These are phyloP conservation scores for Thinopyrum elongatum DNA, from an alignment of 176 grass and related monocot genomes.

Conservation along the genomic window DNA sequence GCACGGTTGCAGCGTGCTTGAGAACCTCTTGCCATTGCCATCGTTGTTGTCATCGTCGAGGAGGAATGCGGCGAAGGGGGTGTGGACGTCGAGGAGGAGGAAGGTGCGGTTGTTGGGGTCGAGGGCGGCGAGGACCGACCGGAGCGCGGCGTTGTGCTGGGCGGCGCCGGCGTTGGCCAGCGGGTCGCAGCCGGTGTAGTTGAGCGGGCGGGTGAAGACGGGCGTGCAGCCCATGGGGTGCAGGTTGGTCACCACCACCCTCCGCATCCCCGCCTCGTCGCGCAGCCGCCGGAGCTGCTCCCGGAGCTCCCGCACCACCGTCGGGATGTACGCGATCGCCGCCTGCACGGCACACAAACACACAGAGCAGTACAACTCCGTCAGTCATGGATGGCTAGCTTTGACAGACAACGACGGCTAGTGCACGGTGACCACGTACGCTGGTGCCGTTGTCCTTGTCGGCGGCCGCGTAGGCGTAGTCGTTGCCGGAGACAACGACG, in stretches of 20 bases:
- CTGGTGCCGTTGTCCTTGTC: constrained; percentile 41
- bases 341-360: constrained; percentile 34
- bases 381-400: too few relatives aligned
- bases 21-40: not conserved
- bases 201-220: constrained; percentile 38
- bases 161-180: constrained; percentile 42
- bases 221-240: constrained; percentile 81
- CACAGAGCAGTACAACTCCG: too few relatives aligned
- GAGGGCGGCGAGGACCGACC: constrained; percentile 30
- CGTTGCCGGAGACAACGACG: constrained; percentile 78
- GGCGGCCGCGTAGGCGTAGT: constrained; percentile 48
- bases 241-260: constrained; percentile 72
- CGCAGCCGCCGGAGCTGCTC: constrained; percentile 54
- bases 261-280: constrained; percentile 46
- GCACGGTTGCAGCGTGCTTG: constrained; percentile 48
- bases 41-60: not conserved
- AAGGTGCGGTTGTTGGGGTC: constrained; percentile 41
- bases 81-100: constrained; percentile 66
- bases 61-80: constrained; percentile 36
- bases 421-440: constrained; percentile 13
- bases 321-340: constrained; percentile 48
- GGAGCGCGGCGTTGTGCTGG: constrained; percentile 58
- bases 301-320: constrained; percentile 36
- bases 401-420: too few relatives aligned
- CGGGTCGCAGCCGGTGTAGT: constrained; percentile 55